Percentiles rank a stretch among this genome's conserved stretches.
Evolutionary conservation across 75 land plant genomes (phyloP).

Genomic region (Isoetes taiwanensis): DNA sequence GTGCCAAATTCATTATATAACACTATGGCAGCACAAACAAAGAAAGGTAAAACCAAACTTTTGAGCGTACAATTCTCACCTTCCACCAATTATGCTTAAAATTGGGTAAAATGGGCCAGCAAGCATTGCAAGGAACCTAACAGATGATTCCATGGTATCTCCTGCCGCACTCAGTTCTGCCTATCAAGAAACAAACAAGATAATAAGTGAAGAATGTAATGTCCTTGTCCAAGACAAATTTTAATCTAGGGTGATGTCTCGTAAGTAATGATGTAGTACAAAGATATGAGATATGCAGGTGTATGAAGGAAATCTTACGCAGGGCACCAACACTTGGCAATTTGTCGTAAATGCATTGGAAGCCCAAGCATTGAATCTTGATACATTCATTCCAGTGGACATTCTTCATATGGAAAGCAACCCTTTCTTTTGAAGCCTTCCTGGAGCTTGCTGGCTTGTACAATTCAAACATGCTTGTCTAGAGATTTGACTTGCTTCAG

Average conservation of each 20-base stretch:
- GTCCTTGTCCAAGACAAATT: too few relatives aligned
- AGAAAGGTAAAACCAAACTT: neutral
- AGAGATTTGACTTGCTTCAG: too few relatives aligned
- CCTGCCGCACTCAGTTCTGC: constrained; percentile 43
- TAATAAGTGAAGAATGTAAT: neutral
- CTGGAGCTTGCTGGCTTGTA: too few relatives aligned
- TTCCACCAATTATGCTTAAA: constrained; percentile 36
- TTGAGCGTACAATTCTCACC: constrained; percentile 32
- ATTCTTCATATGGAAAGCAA: too few relatives aligned
- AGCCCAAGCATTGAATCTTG: neutral
- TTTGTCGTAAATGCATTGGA: neutral
- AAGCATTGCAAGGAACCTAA: constrained; percentile 82
- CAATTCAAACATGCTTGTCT: too few relatives aligned
- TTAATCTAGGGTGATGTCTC: too few relatives aligned
- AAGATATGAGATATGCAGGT: too few relatives aligned
- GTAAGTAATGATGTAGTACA: too few relatives aligned
- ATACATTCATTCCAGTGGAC: too few relatives aligned
- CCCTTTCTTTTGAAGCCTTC: too few relatives aligned
- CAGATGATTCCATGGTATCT: constrained; percentile 50
- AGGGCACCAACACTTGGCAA: too few relatives aligned
- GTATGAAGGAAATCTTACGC: too few relatives aligned
- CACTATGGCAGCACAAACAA: neutral
- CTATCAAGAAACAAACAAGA: constrained; percentile 20
- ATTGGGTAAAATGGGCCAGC: constrained; percentile 93
- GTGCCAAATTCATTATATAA: neutral